Evolutionary conservation across 2,329 filamentous ascomycete species (phyloP), one percentile per base, ranked within the genome.

Genomic region (Paecilomyces niveus): DNA sequence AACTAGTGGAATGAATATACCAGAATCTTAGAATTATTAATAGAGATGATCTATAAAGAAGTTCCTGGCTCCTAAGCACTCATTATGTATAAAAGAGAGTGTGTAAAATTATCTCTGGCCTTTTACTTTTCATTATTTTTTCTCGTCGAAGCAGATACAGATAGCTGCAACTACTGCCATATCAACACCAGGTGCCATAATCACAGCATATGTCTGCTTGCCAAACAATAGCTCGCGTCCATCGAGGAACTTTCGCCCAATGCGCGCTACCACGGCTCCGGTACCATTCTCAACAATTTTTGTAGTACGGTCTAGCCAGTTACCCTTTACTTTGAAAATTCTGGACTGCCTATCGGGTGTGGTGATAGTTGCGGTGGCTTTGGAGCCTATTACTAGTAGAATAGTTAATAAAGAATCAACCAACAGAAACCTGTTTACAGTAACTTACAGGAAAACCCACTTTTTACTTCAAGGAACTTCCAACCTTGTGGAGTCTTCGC

Each of bases 101-200:
- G n/a, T n/a, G n/a, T n/a, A n/a, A n/a, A n/a, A n/a, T n/a, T n/a
- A n/a, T n/a, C n/a, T n/a, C n/a, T n/a, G n/a, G n/a, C n/a, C n/a
- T n/a, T n/a, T n/a, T n/a, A n/a, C n/a, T n/a, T 51, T 21, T 83
- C 79, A 54, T 85, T 83, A 59, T 86, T 82, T 75, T 81, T 82
- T n/a, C 78, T 89, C 86, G 62, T 89, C 87, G 60, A 89, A 74
- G 60, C 82, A 85, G 56, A 90, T 85, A 67, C 85, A 89, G 66
- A 89, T 75, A 10, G 86, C 87, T 0, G 80, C 83, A 63, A 89
- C 81, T 54, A 89, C 66, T 3, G 84, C 81, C 72, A 88, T 79
- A 66, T 90, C 87, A 5, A 88, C 83, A n/a, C 83, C 82, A 0
- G 86, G 84, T 1, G 85, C 85, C 5, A 89, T 79, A 0, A 78